Evolutionary conservation across 257 asterid genomes (phyloP), one percentile per base, ranked within the genome.

Genomic region (Striga asiatica): DNA sequence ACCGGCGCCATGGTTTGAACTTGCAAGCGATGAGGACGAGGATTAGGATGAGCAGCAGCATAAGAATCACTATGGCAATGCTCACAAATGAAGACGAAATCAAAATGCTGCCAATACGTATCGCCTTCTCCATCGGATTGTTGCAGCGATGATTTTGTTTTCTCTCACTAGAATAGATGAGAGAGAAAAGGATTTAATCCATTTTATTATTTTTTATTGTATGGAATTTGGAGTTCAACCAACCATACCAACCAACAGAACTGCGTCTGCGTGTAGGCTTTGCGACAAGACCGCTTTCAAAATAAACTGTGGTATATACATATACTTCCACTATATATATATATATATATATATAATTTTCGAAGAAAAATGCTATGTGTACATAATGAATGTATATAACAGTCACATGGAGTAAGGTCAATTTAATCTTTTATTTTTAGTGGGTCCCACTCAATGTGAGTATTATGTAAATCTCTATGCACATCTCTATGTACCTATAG

Each of bases 1-100:
- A 71, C 61, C 72, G 76, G 54, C 92, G 89, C 96, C 96, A 91
- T 71, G 88, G 98, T 61, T 75, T 77, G 78, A 76, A 80, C 78
- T 80, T 81, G 75, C 92, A 87, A 72, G 89, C 85, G 77, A 91
- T 67, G 64, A 87, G 53, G 75, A 84, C 60, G 69, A 86, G 71
- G 70, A 83, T 64, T 32, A 86, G 56, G 70, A 91, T 51, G 63
- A 91, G 53, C 52, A 87, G 85, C 69, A 91, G 80, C 96, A 84
- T 86, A 84, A 86, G 87, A 76, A 70, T 29, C 66, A 66, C 27
- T 13, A 76, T 16, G 27, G 47, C 77, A 67, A 76, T 51, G 56
- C 46, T 61, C 63, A 74, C 64, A 41, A 55, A 53, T 46, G 76
- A 61, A n/a, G 70, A 62, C 1, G 76, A 73, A 24, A 70, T 53